A percentile compares a stretch with the other conserved stretches of the same genome.
These are phyloP conservation scores for Clonostachys rosea DNA, from an alignment of 2,329 filamentous ascomycete genomes.

Conservation along the genomic window DNA sequence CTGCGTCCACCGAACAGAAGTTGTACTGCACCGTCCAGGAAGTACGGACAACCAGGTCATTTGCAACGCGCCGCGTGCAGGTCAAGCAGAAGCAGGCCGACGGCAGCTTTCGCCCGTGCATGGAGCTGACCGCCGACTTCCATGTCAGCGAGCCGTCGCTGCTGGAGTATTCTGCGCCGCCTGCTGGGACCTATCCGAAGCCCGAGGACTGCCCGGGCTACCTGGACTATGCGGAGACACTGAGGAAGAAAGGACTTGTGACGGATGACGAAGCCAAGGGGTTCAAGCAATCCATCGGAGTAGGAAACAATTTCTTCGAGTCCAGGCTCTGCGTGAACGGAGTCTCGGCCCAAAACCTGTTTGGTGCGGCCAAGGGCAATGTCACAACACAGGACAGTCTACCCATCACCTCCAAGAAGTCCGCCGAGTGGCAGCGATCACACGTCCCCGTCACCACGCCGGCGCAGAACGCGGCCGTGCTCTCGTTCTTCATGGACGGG, in stretches of 20 bases:
- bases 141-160: constrained; percentile 28
- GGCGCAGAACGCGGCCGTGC: constrained; percentile 24
- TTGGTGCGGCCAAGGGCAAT: constrained; percentile 29
- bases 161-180: constrained; percentile 30
- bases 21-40: constrained; percentile 26
- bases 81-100: constrained; percentile 32
- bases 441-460: constrained; percentile 8
- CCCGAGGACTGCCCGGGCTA: constrained; percentile 12
- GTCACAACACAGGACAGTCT: constrained; percentile 25
- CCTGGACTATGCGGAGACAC: constrained; percentile 2
- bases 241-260: neutral
- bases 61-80: constrained; percentile 39
- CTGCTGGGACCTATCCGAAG: constrained; percentile 17
- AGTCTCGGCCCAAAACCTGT: constrained; percentile 35
- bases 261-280: constrained; percentile 11
- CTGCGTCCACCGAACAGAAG: constrained; percentile 30
- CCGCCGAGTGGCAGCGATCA: constrained; percentile 35
- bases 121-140: constrained; percentile 41
- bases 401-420: constrained; percentile 24
- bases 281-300: constrained; percentile 18
- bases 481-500: constrained; percentile 39
- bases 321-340: constrained; percentile 27
- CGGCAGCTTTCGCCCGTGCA: constrained; percentile 26
- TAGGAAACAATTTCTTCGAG: constrained; percentile 23
- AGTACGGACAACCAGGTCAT: constrained; percentile 38